phyloP scores from a whole-genome alignment of 495 filamentous ascomycete species.

The Aspergillus asperescens region DNA sequence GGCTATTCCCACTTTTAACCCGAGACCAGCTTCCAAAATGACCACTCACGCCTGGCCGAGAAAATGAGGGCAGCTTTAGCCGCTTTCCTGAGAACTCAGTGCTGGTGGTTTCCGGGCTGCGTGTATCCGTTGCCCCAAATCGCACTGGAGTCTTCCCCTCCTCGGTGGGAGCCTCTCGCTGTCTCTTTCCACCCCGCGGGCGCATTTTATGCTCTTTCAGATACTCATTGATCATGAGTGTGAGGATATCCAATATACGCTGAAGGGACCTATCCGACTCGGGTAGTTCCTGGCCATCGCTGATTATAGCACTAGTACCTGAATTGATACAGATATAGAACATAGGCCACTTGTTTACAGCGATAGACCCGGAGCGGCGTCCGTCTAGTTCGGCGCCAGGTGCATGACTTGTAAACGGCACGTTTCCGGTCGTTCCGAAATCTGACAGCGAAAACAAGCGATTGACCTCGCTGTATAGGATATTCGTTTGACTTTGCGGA shows the following conservation, averaged over 20 bases:
- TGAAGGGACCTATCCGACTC: slow-evolving; percentile 44
- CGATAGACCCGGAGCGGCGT: slow-evolving; percentile 43
- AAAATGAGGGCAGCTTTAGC: slow-evolving; percentile 35
- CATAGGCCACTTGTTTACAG: slow-evolving; percentile 83
- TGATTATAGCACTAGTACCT: not conserved
- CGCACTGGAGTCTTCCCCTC: not conserved
- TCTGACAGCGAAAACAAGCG: slow-evolving; percentile 67
- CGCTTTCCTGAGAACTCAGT: slow-evolving; percentile 21
- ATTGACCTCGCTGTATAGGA: slow-evolving; percentile 78
- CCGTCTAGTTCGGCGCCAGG: not conserved
- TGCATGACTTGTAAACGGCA: not conserved
- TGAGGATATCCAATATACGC: slow-evolving; percentile 55
- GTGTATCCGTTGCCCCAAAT: not conserved
- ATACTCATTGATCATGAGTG: slow-evolving; percentile 60
- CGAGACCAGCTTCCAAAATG: slow-evolving; percentile 61
- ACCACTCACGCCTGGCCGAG: slow-evolving; percentile 14
- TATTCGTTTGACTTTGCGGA: slow-evolving; percentile 48
- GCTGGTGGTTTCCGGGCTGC: not conserved
- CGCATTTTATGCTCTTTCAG: slow-evolving; percentile 61
- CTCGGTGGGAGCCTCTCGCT: slow-evolving; percentile 1
- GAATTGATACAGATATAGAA: slow-evolving; percentile 72
- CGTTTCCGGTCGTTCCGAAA: slow-evolving; percentile 59
- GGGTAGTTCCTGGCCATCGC: slow-evolving; percentile 26
- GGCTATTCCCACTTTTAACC: slow-evolving; percentile 53
- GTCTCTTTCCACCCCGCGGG: slow-evolving; percentile 35